Conservation (phyloP, 1,284 basidiomycete genomes). For the Leccinum cinnamomeum region DNA sequence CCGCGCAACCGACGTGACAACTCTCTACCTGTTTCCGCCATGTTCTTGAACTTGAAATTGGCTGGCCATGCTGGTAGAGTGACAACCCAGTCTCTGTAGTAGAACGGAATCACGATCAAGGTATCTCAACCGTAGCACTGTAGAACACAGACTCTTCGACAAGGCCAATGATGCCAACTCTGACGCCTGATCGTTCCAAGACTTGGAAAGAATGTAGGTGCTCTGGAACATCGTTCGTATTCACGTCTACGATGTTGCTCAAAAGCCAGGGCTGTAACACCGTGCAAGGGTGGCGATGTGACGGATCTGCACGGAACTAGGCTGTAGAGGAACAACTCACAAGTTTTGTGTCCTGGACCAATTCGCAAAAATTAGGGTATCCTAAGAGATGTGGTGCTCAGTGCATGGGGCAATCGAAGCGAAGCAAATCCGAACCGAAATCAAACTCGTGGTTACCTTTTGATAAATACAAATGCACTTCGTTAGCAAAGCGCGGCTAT, state of each 20-base stretch:
- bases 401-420: too few relatives aligned
- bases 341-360: constrained; percentile 62
- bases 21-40: constrained; percentile 51
- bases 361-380: constrained; percentile 76
- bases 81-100: constrained; percentile 61
- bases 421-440: constrained; percentile 37
- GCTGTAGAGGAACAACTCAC: constrained; percentile 43
- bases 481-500: constrained; percentile 5
- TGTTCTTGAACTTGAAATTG: constrained; percentile 57
- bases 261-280: constrained; percentile 52
- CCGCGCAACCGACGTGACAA: constrained; percentile 53
- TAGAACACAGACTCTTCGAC: constrained; percentile 58
- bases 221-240: constrained; percentile 49
- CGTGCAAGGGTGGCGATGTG: neutral
- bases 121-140: neutral
- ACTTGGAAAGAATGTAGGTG: constrained; percentile 52
- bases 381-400: constrained; percentile 42
- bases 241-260: constrained; percentile 57
- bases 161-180: constrained; percentile 66
- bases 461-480: neutral
- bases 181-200: constrained; percentile 57
- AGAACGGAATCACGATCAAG: neutral
- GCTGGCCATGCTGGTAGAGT: constrained; percentile 71
- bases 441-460: constrained; percentile 68
- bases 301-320: neutral